Percentiles rank a stretch among this genome's conserved stretches.
phyloP scores from a whole-genome alignment of 495 filamentous ascomycete species.

The Rhizodiscina lignyota region DNA sequence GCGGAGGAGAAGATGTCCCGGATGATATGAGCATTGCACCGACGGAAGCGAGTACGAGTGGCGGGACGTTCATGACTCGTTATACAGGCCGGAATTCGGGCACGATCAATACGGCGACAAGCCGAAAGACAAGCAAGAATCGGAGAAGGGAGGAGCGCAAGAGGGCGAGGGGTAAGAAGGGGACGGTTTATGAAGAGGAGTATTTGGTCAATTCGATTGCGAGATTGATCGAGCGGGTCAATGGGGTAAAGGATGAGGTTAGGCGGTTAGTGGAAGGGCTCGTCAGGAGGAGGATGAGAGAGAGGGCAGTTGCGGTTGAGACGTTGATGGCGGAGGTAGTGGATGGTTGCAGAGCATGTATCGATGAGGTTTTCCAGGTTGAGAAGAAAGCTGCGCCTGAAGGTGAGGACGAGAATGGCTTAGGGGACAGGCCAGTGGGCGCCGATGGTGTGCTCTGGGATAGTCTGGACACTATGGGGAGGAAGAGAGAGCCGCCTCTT shows the following conservation, averaged over 20 bases:
- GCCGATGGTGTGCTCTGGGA: constrained; percentile 23
- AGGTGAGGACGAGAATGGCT: constrained; percentile 13
- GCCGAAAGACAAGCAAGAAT: constrained; percentile 68
- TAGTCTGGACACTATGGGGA: constrained; percentile 11
- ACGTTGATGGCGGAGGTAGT: constrained; percentile 52
- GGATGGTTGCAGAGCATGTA: constrained; percentile 42
- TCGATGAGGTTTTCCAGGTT: constrained; percentile 48
- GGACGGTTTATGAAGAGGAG: constrained; percentile 93
- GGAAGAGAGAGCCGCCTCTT: constrained; percentile 15
- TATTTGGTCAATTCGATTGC: constrained; percentile 78
- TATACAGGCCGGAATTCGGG: constrained; percentile 64
- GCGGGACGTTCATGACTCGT: constrained; percentile 70
- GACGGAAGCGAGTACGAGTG: constrained; percentile 60
- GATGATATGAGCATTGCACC: constrained; percentile 87
- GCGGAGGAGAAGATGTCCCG: constrained; percentile 54
- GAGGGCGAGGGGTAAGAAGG: constrained; percentile 83
- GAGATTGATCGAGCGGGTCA: constrained; percentile 74
- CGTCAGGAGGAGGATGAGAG: constrained; percentile 66
- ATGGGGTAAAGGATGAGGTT: constrained; percentile 48
- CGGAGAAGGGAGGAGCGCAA: constrained; percentile 82
- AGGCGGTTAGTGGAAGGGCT: constrained; percentile 56
- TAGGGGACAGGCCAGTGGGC: constrained; percentile 17
- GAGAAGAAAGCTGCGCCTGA: constrained; percentile 9
- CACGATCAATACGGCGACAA: constrained; percentile 47
- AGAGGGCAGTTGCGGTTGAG: constrained; percentile 63